Evolutionary conservation across 2,329 filamentous ascomycete genomes (phyloP).

Genomic region (Aureobasidium uvarum): DNA sequence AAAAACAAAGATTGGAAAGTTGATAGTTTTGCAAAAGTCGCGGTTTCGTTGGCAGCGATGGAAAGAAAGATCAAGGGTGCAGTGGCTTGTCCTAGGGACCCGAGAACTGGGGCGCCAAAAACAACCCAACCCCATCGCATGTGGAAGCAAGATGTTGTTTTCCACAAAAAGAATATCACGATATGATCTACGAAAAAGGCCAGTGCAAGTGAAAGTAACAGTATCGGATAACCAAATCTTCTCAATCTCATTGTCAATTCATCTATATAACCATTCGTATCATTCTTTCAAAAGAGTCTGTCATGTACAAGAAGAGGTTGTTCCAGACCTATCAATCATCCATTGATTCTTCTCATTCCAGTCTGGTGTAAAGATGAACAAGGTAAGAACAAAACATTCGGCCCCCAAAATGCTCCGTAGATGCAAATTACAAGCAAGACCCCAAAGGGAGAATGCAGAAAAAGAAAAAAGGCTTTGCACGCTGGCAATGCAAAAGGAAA

Average conservation of each 20-base stretch:
- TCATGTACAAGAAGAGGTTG: background rate
- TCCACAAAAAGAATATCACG: too few species aligned
- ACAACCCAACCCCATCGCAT: too few species aligned
- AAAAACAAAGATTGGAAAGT: too few species aligned
- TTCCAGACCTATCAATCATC: background rate
- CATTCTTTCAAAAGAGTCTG: background rate
- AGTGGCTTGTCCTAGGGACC: too few species aligned
- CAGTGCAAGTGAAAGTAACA: too few species aligned
- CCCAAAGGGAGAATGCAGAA: background rate
- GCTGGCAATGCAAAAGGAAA: conserved; percentile 1
- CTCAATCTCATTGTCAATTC: background rate
- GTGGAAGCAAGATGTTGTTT: too few species aligned
- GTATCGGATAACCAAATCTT: background rate
- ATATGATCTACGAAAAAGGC: too few species aligned
- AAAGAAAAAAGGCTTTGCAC: background rate
- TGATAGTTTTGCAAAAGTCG: too few species aligned
- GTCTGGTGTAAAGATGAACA: background rate
- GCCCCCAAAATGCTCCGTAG: conserved; percentile 7
- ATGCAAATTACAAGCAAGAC: conserved; percentile 4
- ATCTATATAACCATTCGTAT: background rate
- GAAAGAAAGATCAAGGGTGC: too few species aligned
- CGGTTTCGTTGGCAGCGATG: too few species aligned
- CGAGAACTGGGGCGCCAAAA: too few species aligned
- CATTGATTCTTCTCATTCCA: background rate
- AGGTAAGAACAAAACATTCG: background rate